Base-by-base conservation (phyloP, 2,329 filamentous ascomycete species). In the Metarhizium humberi region DNA sequence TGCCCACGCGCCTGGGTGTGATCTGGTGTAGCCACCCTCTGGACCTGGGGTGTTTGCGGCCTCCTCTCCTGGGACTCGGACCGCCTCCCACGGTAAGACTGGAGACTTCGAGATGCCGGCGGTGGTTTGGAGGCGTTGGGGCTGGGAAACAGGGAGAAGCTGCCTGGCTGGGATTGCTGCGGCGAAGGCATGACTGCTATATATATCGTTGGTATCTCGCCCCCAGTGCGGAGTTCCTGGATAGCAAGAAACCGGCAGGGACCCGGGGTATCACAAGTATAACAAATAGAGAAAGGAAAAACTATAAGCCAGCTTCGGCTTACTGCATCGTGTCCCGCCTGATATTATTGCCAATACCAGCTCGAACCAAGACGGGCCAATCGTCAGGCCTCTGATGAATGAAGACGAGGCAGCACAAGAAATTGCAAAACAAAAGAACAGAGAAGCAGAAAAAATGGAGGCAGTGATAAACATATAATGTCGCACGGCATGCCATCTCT, bases 91-190 rank as follows among this genome's bases (percentile, higher is more conserved):
- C 76, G 63, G 18, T 60, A 59, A 2, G 42, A 14, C 29, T 47
- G 50, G 34, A 14, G 8, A 50, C 59, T 55, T 20, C 63, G 62
- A 50, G 61, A 66, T 6, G 47, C 7, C 13, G 18, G 53, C 1
- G 46, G 50, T 30, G 67, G 63, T 34, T 62, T 68, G n/a, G 69
- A 68, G 34, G 64, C 55, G 60, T 67, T 76, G 25, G 78, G 74
- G 60, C 73, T 82, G 32, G 80, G 79, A 62, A 83, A 82, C 57
- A 83, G 74, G 57, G 80, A 82, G 67, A 82, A 81, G 57, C 51
- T 36, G 43, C 42, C 46, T 30, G 53, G 53, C 5, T 43, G 53
- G 6, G 51, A 40, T 3, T 45, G 5, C 45, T 36, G 51, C 10
- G 55, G 42, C 29, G 50, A 52, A 34, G 50, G 7, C 54, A 55